phyloP scores from a whole-genome alignment of 176 grass and related monocot genomes.

The Triticum monococcum region DNA sequence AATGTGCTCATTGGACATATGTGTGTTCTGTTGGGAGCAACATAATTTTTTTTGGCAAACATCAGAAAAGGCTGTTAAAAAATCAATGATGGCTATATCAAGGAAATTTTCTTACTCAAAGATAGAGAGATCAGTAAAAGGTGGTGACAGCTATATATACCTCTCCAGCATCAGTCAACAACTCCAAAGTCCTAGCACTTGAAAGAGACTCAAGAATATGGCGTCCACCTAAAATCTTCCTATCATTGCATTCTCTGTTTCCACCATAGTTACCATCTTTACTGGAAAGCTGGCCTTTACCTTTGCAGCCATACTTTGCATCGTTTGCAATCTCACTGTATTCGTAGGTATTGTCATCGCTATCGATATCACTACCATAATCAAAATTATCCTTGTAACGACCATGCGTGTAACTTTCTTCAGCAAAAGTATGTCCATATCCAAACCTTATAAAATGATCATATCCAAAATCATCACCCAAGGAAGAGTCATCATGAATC shows the following conservation, averaged over 20 bases:
- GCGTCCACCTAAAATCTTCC: neutral
- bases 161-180: too few species aligned
- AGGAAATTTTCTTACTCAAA: neutral
- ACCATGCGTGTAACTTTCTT: neutral
- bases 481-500: neutral
- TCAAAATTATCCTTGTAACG: neutral
- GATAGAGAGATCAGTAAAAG: neutral
- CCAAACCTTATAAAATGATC: neutral
- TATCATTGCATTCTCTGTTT: neutral
- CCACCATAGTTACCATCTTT: neutral
- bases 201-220: too few species aligned
- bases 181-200: too few species aligned
- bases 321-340: constrained; percentile 39
- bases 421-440: neutral
- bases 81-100: neutral
- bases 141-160: neutral
- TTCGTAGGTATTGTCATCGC: constrained; percentile 19
- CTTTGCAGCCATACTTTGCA: constrained; percentile 6
- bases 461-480: neutral
- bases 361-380: constrained; percentile 24
- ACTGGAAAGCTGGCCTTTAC: neutral
- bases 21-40: neutral
- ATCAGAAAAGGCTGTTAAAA: neutral
- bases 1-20: neutral
- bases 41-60: neutral